Conservation (phyloP, 176 grass and related monocot genomes). For the Musa acuminata region DNA sequence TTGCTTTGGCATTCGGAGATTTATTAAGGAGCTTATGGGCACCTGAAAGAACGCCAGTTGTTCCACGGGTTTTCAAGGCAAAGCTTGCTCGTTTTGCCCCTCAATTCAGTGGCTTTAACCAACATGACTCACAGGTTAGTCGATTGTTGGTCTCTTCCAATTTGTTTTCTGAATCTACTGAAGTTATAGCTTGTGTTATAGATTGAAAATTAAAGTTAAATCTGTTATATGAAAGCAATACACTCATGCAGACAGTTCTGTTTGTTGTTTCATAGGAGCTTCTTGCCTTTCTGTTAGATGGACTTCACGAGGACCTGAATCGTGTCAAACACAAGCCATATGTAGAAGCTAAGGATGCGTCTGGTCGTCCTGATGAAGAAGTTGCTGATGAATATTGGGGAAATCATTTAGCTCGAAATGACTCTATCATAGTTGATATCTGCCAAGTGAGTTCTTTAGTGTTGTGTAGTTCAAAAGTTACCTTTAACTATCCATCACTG, state of each 20-base stretch:
- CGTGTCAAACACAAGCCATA: constrained; percentile 90
- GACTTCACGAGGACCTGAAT: constrained; percentile 96
- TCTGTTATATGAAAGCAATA: neutral
- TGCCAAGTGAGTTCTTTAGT: constrained; percentile 66
- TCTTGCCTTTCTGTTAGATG: constrained; percentile 95
- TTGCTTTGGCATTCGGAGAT: constrained; percentile 96
- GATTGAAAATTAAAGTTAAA: neutral
- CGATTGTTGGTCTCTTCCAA: constrained; percentile 2
- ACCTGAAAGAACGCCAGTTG: constrained; percentile 44
- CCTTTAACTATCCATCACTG: neutral
- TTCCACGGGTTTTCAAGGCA: constrained; percentile 66
- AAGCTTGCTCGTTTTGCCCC: constrained; percentile 88
- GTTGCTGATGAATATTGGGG: constrained; percentile 95
- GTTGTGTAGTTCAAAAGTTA: too few species aligned
- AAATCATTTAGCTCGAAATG: constrained; percentile 94
- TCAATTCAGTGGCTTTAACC: constrained; percentile 90
- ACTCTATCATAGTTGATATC: constrained; percentile 84
- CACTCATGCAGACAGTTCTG: constrained; percentile 1
- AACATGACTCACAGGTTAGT: constrained; percentile 96
- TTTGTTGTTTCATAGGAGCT: constrained; percentile 51
- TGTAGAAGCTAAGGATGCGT: constrained; percentile 83
- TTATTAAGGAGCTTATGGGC: constrained; percentile 70
- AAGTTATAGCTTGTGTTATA: neutral
- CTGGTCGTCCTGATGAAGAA: constrained; percentile 65
- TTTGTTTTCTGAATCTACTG: neutral